Evolutionary conservation across 768 basidiomycete genomes (phyloP).

Genomic region (Tricholoma matsutake): DNA sequence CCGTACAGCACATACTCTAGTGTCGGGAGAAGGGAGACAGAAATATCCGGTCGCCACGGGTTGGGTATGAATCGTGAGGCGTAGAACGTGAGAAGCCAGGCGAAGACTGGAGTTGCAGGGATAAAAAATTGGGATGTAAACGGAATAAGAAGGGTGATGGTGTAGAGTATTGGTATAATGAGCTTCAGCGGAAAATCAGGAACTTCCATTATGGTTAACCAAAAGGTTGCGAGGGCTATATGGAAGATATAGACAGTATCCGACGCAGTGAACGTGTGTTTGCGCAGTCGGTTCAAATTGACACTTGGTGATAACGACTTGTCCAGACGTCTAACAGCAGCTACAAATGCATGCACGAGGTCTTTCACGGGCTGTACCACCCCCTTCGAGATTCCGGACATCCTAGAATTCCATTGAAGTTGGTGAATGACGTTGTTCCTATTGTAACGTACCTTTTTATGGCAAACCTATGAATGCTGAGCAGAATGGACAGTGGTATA

Average conservation of each 20-base stretch:
- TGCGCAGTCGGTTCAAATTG: conserved; percentile 56
- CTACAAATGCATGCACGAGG: conserved; percentile 46
- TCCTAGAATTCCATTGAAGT: background rate
- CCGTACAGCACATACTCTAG: conserved; percentile 95
- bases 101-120: conserved; percentile 82
- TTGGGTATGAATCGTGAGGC: conserved; percentile 83
- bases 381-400: background rate
- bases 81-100: conserved; percentile 86
- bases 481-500: background rate
- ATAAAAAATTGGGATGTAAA: conserved; percentile 89
- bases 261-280: conserved; percentile 51
- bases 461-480: background rate
- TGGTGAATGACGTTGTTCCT: background rate
- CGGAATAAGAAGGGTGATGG: conserved; percentile 69
- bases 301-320: conserved; percentile 70
- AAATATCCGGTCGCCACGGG: conserved; percentile 73
- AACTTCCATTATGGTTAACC: conserved; percentile 68
- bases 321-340: conserved; percentile 68
- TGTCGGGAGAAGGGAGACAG: conserved; percentile 90
- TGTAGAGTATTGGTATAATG: conserved; percentile 70
- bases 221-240: conserved; percentile 58
- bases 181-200: conserved; percentile 76
- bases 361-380: conserved; percentile 20
- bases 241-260: conserved; percentile 70
- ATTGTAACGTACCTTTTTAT: background rate